Percentiles rank a stretch among this genome's conserved stretches.
These are phyloP conservation scores for Pleurotus platypus DNA, from an alignment of 768 basidiomycete species.

Conservation along the genomic window DNA sequence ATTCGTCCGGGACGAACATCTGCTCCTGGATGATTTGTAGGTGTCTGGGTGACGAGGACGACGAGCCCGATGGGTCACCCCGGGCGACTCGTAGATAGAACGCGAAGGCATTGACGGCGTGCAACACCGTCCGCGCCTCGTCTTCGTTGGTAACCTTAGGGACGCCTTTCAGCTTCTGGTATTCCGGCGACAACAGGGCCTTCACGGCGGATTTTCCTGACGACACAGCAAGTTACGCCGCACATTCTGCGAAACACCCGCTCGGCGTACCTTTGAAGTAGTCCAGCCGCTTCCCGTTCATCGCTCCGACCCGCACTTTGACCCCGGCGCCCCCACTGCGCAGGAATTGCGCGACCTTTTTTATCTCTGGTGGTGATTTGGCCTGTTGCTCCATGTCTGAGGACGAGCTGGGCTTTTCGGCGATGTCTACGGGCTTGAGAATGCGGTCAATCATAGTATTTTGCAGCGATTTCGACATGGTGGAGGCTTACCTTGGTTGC, in stretches of 20 bases:
- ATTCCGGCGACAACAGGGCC: constrained; percentile 89
- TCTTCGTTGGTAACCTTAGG: constrained; percentile 71
- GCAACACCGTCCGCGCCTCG: constrained; percentile 68
- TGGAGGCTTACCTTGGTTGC: neutral
- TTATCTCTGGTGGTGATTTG: constrained; percentile 75
- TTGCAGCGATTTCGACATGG: constrained; percentile 6
- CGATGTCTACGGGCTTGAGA: neutral
- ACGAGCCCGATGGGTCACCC: constrained; percentile 58
- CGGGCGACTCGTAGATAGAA: constrained; percentile 94
- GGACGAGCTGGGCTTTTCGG: neutral
- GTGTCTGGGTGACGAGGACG: constrained; percentile 72
- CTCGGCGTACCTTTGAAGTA: constrained; percentile 88
- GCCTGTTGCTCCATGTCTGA: constrained; percentile 65
- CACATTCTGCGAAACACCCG: neutral
- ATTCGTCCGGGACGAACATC: constrained; percentile 70
- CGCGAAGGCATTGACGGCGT: constrained; percentile 71
- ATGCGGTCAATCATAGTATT: constrained; percentile 7
- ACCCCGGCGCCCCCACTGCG: constrained; percentile 83
- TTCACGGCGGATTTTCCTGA: constrained; percentile 91
- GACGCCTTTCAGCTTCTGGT: constrained; percentile 79
- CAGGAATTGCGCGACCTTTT: constrained; percentile 82
- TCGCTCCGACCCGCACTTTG: constrained; percentile 84
- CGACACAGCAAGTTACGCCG: neutral
- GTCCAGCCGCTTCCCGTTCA: constrained; percentile 93
- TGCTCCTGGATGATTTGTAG: constrained; percentile 82